A percentile compares a stretch with the other conserved stretches of the same genome.
Conservation (phyloP, 176 grass and related monocot species). For the Triticum urartu region DNA sequence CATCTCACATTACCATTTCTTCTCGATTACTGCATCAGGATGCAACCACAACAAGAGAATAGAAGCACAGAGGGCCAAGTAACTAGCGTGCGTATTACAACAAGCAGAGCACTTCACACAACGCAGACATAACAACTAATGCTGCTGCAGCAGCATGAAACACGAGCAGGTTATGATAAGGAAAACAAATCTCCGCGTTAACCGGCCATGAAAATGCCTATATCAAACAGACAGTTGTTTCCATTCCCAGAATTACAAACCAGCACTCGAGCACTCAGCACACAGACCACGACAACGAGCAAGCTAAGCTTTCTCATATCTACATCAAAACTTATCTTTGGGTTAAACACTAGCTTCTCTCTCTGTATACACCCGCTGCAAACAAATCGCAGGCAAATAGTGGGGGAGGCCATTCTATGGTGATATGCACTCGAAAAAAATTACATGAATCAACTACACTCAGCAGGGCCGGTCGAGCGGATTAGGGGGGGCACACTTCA, state of each 20-base stretch:
- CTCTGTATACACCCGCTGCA: no score
- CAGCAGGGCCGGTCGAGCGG: slow-evolving; percentile 34
- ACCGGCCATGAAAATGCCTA: no score
- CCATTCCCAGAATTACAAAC: no score
- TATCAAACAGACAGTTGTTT: no score
- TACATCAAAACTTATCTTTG: no score
- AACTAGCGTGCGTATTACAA: background rate
- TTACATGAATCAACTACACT: slow-evolving; percentile 64
- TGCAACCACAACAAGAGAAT: no score
- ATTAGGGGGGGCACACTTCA: slow-evolving; percentile 46
- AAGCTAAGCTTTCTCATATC: no score
- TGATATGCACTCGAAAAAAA: slow-evolving; percentile 64
- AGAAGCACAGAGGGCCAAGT: background rate
- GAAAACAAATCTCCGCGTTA: no score
- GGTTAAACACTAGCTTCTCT: no score
- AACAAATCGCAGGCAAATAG: no score
- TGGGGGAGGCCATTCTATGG: slow-evolving; percentile 26
- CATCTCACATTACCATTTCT: background rate
- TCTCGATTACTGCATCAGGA: background rate
- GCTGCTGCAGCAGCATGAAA: background rate
- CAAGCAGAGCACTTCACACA: background rate
- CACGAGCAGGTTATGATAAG: background rate
- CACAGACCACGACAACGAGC: no score
- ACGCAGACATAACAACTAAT: background rate
- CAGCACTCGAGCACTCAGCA: no score